phyloP scores from a whole-genome alignment of 805 yeast species.

The Citeromyces matritensis region DNA sequence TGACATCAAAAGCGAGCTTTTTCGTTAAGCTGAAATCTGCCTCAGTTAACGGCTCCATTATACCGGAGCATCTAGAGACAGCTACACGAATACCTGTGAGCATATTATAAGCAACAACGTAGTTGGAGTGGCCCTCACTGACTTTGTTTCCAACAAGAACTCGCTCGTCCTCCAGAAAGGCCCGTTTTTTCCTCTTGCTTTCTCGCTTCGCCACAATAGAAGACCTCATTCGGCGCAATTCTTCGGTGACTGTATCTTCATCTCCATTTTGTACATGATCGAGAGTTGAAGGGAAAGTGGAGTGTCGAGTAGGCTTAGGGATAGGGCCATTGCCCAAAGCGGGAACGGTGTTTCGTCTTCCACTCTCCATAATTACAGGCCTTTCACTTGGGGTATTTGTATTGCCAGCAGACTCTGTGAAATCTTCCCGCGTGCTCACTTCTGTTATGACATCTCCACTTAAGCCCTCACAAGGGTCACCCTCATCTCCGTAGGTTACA shows the following conservation, averaged over 20 bases:
- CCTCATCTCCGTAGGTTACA: no score
- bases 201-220: constrained; percentile 27
- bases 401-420: no score
- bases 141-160: constrained; percentile 71
- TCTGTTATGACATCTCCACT: no score
- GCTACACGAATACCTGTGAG: constrained; percentile 93
- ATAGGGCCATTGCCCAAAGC: no score
- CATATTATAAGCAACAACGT: constrained; percentile 92
- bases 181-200: constrained; percentile 23
- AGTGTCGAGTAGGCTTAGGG: no score
- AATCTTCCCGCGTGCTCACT: no score
- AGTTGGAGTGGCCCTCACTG: constrained; percentile 87
- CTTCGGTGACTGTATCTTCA: constrained; percentile 11
- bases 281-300: no score
- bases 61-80: constrained; percentile 82
- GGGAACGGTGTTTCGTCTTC: no score
- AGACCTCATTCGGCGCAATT: constrained; percentile 34
- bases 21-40: constrained; percentile 59
- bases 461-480: no score
- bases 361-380: no score
- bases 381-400: no score
- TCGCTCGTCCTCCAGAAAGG: constrained; percentile 30
- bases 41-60: constrained; percentile 56
- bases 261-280: no score
- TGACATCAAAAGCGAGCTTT: constrained; percentile 75